These are phyloP conservation scores for Vigna hirtella DNA, from an alignment of 306 rosid species.

Conservation along the genomic window DNA sequence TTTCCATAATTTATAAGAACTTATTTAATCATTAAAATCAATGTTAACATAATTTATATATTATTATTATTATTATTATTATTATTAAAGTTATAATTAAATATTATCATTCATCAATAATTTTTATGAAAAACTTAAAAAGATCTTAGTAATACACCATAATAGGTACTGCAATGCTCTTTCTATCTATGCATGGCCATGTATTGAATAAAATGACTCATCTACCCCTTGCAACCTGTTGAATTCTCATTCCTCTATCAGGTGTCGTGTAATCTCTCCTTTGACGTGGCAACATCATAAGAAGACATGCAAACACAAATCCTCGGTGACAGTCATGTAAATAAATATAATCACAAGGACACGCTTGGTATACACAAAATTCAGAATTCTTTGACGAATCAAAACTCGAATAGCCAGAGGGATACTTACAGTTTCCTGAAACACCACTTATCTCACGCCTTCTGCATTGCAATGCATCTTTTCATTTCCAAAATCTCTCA, in stretches of 20 bases:
- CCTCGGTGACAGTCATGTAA: constrained; percentile 14
- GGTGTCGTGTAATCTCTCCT: neutral
- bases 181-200: neutral
- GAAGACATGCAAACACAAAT: neutral
- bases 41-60: too few species aligned
- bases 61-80: too few species aligned
- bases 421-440: neutral
- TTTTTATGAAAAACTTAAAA: too few species aligned
- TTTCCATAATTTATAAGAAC: too few species aligned
- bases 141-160: too few species aligned
- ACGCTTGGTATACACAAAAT: neutral
- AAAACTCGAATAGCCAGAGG: neutral
- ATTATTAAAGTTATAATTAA: too few species aligned
- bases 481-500: neutral
- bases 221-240: neutral
- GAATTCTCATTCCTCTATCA: neutral
- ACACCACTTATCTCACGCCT: neutral
- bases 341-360: neutral
- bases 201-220: neutral
- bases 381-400: neutral
- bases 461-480: neutral
- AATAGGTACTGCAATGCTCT: too few species aligned
- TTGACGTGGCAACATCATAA: constrained; percentile 25
- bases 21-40: too few species aligned
- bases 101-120: too few species aligned